Evolutionary conservation across 148 eudicot genomes (phyloP).

Genomic region (Diospyros kaki): DNA sequence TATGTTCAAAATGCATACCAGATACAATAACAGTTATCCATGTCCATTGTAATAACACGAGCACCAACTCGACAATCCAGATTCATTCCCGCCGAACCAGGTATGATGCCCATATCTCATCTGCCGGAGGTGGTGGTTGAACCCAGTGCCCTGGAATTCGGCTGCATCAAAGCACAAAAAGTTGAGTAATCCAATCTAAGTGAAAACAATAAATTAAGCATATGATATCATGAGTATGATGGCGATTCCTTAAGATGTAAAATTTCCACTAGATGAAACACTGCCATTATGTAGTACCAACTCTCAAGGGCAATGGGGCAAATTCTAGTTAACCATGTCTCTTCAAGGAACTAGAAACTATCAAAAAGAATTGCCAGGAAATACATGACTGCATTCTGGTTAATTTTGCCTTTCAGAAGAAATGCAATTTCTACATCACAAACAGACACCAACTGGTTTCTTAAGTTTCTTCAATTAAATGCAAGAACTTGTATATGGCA

Average conservation of each 20-base stretch:
- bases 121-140: constrained; percentile 86
- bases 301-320: background rate
- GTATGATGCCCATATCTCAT: constrained; percentile 92
- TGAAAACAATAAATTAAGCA: background rate
- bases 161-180: constrained; percentile 40
- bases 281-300: background rate
- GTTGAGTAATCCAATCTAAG: background rate
- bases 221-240: background rate
- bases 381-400: background rate
- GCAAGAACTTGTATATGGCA: background rate
- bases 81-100: constrained; percentile 47
- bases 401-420: background rate
- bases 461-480: background rate
- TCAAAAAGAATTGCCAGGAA: background rate
- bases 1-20: constrained; percentile 5
- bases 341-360: background rate
- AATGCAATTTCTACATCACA: background rate
- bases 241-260: background rate
- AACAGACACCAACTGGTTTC: background rate
- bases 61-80: background rate
- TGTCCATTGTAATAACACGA: background rate
- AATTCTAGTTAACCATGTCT: background rate
- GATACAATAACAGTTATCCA: background rate
- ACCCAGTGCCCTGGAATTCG: constrained; percentile 98
- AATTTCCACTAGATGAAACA: background rate